phyloP scores from a whole-genome alignment of 192 early-diverging fungal genomes.

The Pecoramyces ruminantium region DNA sequence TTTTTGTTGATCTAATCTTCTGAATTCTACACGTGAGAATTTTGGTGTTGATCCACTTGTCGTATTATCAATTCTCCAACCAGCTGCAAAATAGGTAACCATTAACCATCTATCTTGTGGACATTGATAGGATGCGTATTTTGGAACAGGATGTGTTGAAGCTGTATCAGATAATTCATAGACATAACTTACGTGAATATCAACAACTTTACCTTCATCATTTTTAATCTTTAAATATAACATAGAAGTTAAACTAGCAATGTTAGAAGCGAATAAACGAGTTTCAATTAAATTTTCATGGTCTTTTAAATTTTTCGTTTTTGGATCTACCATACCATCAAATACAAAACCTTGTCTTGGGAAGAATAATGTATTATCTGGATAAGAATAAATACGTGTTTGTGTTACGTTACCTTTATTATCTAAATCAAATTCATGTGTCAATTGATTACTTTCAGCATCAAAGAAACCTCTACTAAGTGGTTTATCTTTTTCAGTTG shows the following conservation, averaged over 20 bases:
- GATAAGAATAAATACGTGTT: constrained; percentile 15
- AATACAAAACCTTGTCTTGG: constrained; percentile 3
- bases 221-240: not conserved
- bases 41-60: constrained; percentile 3
- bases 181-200: not conserved
- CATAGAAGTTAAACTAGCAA: not conserved
- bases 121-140: not conserved
- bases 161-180: not conserved
- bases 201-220: not conserved
- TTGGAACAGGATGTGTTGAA: not conserved
- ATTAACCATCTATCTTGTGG: not conserved
- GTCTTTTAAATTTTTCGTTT: not conserved
- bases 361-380: constrained; percentile 1
- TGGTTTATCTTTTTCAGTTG: constrained; percentile 8
- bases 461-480: constrained; percentile 8
- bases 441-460: not conserved
- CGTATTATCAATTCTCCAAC: constrained; percentile 1
- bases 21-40: constrained; percentile 9
- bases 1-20: not conserved
- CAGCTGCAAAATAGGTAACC: constrained; percentile 6
- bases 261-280: not conserved
- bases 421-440: constrained; percentile 10
- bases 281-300: not conserved
- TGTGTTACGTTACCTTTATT: not conserved
- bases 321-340: not conserved